These are phyloP conservation scores for Leptographium radiaticola DNA, from an alignment of 2,329 filamentous ascomycete genomes.

Conservation along the genomic window DNA sequence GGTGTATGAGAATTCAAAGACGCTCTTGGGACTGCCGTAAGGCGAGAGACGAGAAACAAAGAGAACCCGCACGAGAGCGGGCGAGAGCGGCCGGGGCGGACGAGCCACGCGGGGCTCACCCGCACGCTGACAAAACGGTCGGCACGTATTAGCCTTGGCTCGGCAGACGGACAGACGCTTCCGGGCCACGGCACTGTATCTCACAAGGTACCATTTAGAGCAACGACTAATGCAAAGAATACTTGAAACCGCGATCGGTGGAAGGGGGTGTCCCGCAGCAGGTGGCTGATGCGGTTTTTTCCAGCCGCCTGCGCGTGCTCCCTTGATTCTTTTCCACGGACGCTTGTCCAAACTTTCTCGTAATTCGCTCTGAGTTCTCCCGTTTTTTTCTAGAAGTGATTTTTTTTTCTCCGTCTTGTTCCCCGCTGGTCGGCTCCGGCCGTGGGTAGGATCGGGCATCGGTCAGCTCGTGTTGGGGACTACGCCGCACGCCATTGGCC, in stretches of 20 bases:
- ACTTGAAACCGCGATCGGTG: no score
- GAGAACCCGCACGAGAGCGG: not conserved
- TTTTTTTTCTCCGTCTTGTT: not conserved
- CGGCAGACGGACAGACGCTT: not conserved
- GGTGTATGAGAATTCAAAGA: conserved; percentile 84
- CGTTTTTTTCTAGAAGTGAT: not conserved
- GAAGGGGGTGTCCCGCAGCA: no score
- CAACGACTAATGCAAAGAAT: no score
- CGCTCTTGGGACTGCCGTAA: conserved; percentile 43
- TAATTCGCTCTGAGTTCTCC: not conserved
- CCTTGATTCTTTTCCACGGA: no score
- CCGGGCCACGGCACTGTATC: not conserved
- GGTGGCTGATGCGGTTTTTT: no score
- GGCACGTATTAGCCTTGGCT: not conserved
- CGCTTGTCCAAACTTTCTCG: no score
- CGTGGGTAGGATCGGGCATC: not conserved
- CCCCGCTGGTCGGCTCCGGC: not conserved
- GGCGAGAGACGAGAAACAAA: not conserved
- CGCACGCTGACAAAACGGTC: no score
- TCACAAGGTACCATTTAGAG: no score
- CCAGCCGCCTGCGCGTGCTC: no score
- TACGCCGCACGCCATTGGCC: no score
- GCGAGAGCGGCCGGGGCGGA: not conserved
- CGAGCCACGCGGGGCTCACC: not conserved
- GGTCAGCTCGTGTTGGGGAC: not conserved